Evolutionary conservation across 2,329 filamentous ascomycete species (phyloP), one percentile per base, ranked within the genome.

Genomic region (Calcarisporium arbuscula): DNA sequence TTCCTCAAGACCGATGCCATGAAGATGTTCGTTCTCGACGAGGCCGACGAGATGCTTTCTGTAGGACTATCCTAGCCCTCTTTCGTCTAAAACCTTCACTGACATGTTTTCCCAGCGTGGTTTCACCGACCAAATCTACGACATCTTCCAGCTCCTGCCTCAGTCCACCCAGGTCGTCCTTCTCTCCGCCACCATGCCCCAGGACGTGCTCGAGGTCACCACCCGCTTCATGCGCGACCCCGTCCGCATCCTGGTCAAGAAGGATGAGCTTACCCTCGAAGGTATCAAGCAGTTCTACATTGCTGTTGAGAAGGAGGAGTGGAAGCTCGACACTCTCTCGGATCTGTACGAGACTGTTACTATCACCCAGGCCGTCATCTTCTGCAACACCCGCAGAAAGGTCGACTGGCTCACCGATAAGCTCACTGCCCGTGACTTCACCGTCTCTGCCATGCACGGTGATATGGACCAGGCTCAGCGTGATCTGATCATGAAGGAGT

Each of bases 281-380:
- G 92, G 92, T 86, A 94, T 98, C 63, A 98, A 98, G 80, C 92
- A 98, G 68, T 98, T 95, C 75, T 98, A 95, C 75, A 96, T 98
- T 69, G 92, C 92, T 41, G 92, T 98, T 42, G 92, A 98, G 77
- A 96, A 98, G 79, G 92, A 98, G 67, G 92, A 98, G 62, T 98
- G 92, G 92, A 98, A 98, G 74, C 82, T 98, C 49, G 92, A 98
- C 68, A 98, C 92, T 43, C 86, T 98, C 45, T 96, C 86, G 56
- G 92, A 98, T 70, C 71, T 98, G 53, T 98, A 98, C 76, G 92
- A 98, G 74, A 98, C 92, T 37, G 85, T 98, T 61, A 98, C 92
- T 63, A 98, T 96, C 60, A 98, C 92, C 54, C 92, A 98, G 70
- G 92, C 92, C 41, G 92, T 98, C 68, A 98, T 98, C 72, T 98